Conservation (phyloP, 176 grass and related monocot species). For the Oryza meyeriana region DNA sequence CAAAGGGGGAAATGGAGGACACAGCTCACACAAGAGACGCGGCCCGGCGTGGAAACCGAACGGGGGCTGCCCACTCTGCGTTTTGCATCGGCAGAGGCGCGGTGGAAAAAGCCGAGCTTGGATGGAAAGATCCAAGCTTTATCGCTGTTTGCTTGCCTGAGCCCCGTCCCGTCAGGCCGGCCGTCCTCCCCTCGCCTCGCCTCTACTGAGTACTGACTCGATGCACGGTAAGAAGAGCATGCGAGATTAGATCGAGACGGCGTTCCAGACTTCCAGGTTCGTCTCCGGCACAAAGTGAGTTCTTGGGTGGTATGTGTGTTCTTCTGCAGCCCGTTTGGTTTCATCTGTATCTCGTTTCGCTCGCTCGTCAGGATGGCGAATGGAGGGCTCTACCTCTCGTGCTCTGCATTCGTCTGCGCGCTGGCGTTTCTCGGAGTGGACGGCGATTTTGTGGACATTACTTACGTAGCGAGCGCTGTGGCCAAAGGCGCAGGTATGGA, state of each 20-base stretch:
- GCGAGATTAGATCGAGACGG: neutral
- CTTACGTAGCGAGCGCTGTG: slow-evolving; percentile 50
- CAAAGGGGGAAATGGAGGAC: neutral
- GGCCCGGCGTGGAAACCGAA: slow-evolving; percentile 2
- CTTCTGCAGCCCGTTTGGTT: neutral
- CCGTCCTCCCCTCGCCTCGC: neutral
- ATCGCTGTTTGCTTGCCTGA: neutral
- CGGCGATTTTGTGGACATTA: slow-evolving; percentile 55
- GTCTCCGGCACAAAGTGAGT: neutral
- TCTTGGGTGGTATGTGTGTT: neutral
- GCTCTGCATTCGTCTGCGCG: slow-evolving; percentile 30
- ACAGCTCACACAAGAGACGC: neutral
- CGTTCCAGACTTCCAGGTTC: slow-evolving; percentile 33
- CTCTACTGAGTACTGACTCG: no score
- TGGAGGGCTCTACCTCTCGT: neutral
- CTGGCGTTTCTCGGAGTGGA: slow-evolving; percentile 27
- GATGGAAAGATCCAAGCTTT: slow-evolving; percentile 25
- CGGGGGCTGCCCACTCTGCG: neutral
- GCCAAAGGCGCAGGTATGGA: slow-evolving; percentile 78
- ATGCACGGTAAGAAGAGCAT: neutral
- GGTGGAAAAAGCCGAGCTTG: neutral
- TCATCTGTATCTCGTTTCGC: neutral
- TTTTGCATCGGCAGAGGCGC: slow-evolving; percentile 1
- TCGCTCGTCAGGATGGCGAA: slow-evolving; percentile 25
- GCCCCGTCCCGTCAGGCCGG: no score